These are phyloP conservation scores for Saprolegnia parasitica DNA, from an alignment of 352 stramenopile species.

Conservation along the genomic window DNA sequence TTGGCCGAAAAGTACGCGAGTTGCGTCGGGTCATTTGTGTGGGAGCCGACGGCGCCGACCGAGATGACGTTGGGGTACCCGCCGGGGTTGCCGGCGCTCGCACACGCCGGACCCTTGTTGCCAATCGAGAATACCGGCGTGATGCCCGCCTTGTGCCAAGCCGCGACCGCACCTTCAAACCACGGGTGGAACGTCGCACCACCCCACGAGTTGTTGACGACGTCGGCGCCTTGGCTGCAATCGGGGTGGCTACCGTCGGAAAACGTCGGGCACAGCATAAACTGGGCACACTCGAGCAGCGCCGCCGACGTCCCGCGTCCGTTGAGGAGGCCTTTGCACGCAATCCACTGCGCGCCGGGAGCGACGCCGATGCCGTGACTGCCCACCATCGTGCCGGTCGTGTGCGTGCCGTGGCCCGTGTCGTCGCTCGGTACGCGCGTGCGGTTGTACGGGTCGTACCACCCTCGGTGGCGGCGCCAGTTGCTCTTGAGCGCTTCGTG, in stretches of 20 bases:
- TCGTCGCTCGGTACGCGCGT: conserved; percentile 37
- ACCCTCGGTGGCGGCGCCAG: conserved; percentile 39
- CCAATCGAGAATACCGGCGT: conserved; percentile 39
- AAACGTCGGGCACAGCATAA: conserved; percentile 56
- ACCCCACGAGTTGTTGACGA: conserved; percentile 43
- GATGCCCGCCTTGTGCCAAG: conserved; percentile 38
- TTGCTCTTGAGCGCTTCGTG: conserved; percentile 38
- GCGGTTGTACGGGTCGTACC: conserved; percentile 41
- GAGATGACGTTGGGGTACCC: conserved; percentile 35
- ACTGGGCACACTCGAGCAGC: conserved; percentile 43
- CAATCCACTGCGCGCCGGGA: conserved; percentile 45
- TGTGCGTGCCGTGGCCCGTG: conserved; percentile 53
- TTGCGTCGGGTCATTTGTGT: conserved; percentile 31
- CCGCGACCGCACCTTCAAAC: conserved; percentile 33
- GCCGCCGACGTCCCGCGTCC: conserved; percentile 30
- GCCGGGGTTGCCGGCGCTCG: conserved; percentile 32
- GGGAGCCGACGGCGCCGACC: conserved; percentile 34
- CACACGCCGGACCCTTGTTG: conserved; percentile 34
- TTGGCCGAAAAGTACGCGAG: conserved; percentile 37
- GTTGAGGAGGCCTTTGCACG: conserved; percentile 38
- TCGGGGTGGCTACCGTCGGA: conserved; percentile 43
- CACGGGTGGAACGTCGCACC: conserved; percentile 29
- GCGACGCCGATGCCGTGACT: conserved; percentile 40
- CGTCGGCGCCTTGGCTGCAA: conserved; percentile 38
- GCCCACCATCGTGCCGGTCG: conserved; percentile 45